phyloP scores from a whole-genome alignment of 2,329 filamentous ascomycete genomes.

The Trichoderma atroviride region DNA sequence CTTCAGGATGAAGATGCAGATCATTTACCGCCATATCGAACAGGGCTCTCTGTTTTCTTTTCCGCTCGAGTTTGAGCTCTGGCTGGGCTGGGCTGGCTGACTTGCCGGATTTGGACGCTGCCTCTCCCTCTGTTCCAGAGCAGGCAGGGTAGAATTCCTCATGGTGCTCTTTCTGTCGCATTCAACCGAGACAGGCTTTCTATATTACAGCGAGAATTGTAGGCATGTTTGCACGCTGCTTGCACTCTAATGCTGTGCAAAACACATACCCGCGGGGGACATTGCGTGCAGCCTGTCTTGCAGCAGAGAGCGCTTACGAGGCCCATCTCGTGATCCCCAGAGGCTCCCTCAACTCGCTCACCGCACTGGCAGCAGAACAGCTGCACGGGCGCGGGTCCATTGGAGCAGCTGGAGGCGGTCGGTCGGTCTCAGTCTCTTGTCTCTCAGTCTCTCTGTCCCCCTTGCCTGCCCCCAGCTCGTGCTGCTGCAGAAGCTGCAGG shows the following conservation, averaged over 20 bases:
- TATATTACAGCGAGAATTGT: no score
- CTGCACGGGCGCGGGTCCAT: no score
- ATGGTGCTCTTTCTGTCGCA: neutral
- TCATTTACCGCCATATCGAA: conserved; percentile 23
- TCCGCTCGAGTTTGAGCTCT: neutral
- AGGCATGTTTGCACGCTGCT: neutral
- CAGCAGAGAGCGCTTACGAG: neutral
- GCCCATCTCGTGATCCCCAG: neutral
- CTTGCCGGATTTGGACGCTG: neutral
- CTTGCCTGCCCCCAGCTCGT: neutral
- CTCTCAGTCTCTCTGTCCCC: neutral
- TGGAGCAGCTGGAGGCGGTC: neutral
- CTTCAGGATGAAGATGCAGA: conserved; percentile 12
- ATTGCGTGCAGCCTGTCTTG: neutral
- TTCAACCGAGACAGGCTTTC: conserved; percentile 14
- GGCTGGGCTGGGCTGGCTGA: neutral
- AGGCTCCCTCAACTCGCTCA: neutral
- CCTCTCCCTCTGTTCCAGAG: neutral
- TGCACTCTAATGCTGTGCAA: neutral
- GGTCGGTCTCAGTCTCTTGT: neutral
- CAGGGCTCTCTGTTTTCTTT: neutral
- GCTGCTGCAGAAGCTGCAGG: conserved; percentile 1
- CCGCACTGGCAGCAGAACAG: neutral
- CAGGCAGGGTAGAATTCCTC: conserved; percentile 8
- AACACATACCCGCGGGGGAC: neutral